phyloP scores from a whole-genome alignment of 106 monocot species.

The Gastrodia elata region DNA sequence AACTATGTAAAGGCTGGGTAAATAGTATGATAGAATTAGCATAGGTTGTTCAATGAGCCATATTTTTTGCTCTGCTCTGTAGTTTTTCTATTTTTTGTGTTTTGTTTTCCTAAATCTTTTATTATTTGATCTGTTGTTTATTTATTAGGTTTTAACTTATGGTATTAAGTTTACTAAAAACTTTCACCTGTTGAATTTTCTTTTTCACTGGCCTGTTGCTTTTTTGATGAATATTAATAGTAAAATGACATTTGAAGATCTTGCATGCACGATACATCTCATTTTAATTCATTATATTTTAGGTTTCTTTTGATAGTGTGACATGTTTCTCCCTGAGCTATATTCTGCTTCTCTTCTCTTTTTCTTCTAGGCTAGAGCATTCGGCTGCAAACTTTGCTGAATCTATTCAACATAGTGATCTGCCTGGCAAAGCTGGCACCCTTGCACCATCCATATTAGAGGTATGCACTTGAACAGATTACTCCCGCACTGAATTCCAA shows the following conservation, averaged over 20 bases:
- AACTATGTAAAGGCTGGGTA: background rate
- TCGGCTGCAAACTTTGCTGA: constrained; percentile 74
- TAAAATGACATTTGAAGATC: background rate
- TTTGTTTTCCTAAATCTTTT: too few relatives aligned
- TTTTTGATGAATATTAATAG: background rate
- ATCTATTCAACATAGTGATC: constrained; percentile 57
- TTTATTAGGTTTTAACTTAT: too few relatives aligned
- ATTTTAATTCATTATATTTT: background rate
- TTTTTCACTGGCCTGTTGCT: background rate
- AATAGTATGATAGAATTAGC: background rate
- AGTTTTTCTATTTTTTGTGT: background rate
- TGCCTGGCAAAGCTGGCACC: constrained; percentile 37
- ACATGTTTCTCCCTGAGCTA: background rate
- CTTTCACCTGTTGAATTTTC: background rate
- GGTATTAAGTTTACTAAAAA: too few relatives aligned
- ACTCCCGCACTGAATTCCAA: background rate
- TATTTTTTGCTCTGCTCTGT: background rate
- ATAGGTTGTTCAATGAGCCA: background rate
- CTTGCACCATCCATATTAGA: constrained; percentile 80
- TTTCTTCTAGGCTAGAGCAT: constrained; percentile 52
- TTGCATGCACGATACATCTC: background rate
- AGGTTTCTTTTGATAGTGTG: background rate
- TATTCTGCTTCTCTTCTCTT: background rate
- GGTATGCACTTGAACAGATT: constrained; percentile 23
- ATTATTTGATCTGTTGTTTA: too few relatives aligned